These are phyloP conservation scores for Apiospora phragmitis DNA, from an alignment of 2,329 filamentous ascomycete species.

Conservation along the genomic window DNA sequence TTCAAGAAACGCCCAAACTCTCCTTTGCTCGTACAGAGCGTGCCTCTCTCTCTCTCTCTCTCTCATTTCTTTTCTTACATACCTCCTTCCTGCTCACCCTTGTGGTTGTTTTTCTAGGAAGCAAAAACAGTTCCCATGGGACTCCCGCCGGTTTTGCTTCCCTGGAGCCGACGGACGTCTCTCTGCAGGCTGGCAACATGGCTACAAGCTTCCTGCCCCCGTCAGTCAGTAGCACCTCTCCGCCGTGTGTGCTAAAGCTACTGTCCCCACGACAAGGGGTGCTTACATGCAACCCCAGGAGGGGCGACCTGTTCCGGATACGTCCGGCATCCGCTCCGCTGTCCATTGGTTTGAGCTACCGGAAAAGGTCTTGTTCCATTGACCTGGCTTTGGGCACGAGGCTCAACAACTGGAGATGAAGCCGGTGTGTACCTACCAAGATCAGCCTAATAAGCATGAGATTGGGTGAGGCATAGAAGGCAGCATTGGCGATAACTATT, in stretches of 20 bases:
- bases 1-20: constrained; percentile 3
- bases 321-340: constrained; percentile 8
- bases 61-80: neutral
- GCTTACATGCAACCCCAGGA: constrained; percentile 8
- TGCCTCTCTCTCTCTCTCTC: neutral
- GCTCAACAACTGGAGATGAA: constrained; percentile 7
- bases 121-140: neutral
- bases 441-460: neutral
- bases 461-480: neutral
- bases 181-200: neutral
- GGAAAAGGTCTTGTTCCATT: constrained; percentile 5
- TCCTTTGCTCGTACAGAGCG: neutral
- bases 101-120: neutral
- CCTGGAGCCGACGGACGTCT: neutral
- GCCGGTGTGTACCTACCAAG: neutral
- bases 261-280: constrained; percentile 7
- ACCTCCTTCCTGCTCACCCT: neutral
- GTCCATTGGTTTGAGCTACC: constrained; percentile 7
- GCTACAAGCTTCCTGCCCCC: constrained; percentile 6
- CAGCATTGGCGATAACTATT: neutral
- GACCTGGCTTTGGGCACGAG: neutral
- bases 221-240: constrained; percentile 6
- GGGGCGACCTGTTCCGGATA: constrained; percentile 4
- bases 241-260: neutral
- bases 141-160: neutral